Evolutionary conservation across 306 rosid species (phyloP).

Genomic region (Macrotyloma uniflorum): DNA sequence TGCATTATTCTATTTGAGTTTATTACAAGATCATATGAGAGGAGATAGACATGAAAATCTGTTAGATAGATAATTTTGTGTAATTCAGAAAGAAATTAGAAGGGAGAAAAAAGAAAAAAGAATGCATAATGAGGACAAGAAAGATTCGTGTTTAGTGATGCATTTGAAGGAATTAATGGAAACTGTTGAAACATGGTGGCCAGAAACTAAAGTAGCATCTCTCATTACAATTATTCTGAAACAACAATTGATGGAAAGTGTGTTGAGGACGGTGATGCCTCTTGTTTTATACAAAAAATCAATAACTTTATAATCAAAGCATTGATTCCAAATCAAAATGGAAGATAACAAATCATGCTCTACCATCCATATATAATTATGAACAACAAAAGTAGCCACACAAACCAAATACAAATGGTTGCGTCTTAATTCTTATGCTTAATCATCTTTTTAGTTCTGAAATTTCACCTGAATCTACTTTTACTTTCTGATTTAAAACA

Average conservation of each 20-base stretch:
- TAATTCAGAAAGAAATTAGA: no score
- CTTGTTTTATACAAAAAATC: constrained; percentile 35
- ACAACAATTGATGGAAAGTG: constrained; percentile 18
- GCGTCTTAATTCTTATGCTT: no score
- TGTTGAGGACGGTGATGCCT: constrained; percentile 11
- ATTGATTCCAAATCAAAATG: constrained; percentile 34
- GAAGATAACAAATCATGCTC: background rate
- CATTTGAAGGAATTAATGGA: background rate
- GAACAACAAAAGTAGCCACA: no score
- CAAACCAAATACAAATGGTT: no score
- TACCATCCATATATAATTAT: no score
- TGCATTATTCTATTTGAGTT: no score
- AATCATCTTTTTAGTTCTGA: no score
- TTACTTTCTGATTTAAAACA: no score
- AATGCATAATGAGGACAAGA: background rate
- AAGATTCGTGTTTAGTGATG: constrained; percentile 9
- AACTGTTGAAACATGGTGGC: constrained; percentile 15
- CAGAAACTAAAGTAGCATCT: constrained; percentile 25
- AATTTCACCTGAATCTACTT: no score
- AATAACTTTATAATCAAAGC: constrained; percentile 28
- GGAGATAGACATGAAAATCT: no score
- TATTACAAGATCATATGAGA: no score
- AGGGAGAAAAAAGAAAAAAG: background rate
- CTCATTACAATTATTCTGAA: constrained; percentile 4
- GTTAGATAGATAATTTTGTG: no score